A percentile compares a stretch with the other conserved stretches of the same genome.
phyloP scores from a whole-genome alignment of 208 protist species.

The Angomonas ambiguus region DNA sequence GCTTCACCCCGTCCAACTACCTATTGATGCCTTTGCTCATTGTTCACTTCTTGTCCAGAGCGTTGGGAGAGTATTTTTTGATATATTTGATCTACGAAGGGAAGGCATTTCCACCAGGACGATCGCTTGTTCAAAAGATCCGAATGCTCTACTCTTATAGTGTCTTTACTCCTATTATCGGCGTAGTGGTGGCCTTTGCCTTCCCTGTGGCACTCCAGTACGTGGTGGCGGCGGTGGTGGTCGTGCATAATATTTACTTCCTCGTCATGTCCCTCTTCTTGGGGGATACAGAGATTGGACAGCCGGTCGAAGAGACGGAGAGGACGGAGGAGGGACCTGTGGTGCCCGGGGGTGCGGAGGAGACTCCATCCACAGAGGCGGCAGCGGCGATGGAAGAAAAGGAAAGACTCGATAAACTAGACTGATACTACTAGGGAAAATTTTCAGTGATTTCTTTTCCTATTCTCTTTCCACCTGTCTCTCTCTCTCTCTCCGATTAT shows the following conservation, averaged over 20 bases:
- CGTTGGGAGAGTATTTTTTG: conserved; percentile 32
- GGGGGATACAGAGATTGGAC: conserved; percentile 2
- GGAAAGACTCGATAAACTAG: conserved; percentile 17
- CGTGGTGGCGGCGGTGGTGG: conserved; percentile 14
- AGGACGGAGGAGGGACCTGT: not conserved
- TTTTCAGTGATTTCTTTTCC: not conserved
- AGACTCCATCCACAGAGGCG: not conserved
- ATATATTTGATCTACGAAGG: conserved; percentile 25
- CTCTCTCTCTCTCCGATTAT: not conserved
- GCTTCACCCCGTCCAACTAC: conserved; percentile 33
- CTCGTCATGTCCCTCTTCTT: conserved; percentile 17
- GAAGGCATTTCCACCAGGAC: conserved; percentile 20
- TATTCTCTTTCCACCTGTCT: not conserved
- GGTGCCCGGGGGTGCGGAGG: not conserved
- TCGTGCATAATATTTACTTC: conserved; percentile 20
- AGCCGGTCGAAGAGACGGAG: not conserved
- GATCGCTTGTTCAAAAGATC: conserved; percentile 18
- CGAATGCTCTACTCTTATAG: conserved; percentile 31
- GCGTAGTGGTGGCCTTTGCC: conserved; percentile 22
- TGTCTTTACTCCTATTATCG: conserved; percentile 23
- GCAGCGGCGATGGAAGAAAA: conserved; percentile 7
- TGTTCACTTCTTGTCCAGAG: conserved; percentile 41
- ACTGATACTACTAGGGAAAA: conserved; percentile 4
- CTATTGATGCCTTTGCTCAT: conserved; percentile 36
- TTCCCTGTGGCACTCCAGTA: conserved; percentile 37